phyloP scores from a whole-genome alignment of 441 rosid species.

The Corymbia calophylla region DNA sequence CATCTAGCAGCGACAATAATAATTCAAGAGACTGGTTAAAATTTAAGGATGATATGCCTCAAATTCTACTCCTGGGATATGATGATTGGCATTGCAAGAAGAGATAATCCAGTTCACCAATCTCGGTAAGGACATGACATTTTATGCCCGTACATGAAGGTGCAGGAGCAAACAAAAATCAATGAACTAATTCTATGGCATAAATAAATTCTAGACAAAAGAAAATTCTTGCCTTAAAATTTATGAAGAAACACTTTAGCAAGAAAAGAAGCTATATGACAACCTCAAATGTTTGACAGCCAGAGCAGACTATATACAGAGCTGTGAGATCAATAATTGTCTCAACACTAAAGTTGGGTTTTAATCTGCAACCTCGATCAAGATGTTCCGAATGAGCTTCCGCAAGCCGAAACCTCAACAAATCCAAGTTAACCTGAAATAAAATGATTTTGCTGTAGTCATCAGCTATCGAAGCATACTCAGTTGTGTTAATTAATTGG shows the following conservation, averaged over 20 bases:
- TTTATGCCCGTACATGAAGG: neutral
- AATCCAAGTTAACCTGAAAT: constrained; percentile 52
- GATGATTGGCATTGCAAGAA: neutral
- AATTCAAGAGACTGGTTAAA: neutral
- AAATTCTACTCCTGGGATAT: neutral
- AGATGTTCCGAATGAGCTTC: constrained; percentile 66
- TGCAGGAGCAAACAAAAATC: neutral
- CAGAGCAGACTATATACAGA: constrained; percentile 59
- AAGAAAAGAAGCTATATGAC: constrained; percentile 29
- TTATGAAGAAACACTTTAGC: neutral
- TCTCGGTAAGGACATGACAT: neutral
- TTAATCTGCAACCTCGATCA: constrained; percentile 61
- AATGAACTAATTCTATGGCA: neutral
- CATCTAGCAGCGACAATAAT: neutral
- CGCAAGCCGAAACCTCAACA: constrained; percentile 45
- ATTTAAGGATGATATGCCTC: neutral
- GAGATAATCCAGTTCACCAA: neutral
- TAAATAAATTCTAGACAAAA: neutral
- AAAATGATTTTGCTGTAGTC: neutral
- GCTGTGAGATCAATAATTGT: constrained; percentile 59
- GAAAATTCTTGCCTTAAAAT: neutral
- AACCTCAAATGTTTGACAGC: constrained; percentile 60
- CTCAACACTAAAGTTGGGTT: constrained; percentile 54
- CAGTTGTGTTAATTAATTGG: neutral
- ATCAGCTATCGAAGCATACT: neutral